phyloP scores from a whole-genome alignment of 257 asterid genomes.

The Solanum boliviense region DNA sequence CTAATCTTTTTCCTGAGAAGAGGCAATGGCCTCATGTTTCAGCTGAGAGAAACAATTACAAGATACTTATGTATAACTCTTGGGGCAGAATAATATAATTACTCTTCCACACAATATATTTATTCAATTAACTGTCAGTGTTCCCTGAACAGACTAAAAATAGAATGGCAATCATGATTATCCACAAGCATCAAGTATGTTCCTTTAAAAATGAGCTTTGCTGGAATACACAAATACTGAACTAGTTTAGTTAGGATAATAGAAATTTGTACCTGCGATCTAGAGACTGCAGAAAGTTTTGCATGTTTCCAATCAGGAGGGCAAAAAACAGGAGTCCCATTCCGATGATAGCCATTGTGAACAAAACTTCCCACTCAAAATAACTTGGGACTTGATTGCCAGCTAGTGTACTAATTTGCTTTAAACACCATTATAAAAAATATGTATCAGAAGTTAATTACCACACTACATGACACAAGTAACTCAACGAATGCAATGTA shows the following conservation, averaged over 20 bases:
- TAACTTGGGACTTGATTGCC: slow-evolving; percentile 88
- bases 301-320: slow-evolving; percentile 88
- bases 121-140: not conserved
- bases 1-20: not conserved
- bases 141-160: not conserved
- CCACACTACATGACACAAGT: not conserved
- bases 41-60: not conserved
- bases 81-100: not conserved
- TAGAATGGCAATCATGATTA: not conserved
- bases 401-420: slow-evolving; percentile 94
- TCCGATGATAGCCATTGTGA: slow-evolving; percentile 80
- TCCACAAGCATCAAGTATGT: not conserved
- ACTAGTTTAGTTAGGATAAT: not conserved
- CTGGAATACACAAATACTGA: not conserved
- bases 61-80: not conserved
- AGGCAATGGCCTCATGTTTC: not conserved
- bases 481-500: not conserved
- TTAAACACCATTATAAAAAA: not conserved
- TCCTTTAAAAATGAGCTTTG: not conserved
- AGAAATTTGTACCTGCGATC: slow-evolving; percentile 54
- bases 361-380: slow-evolving; percentile 66
- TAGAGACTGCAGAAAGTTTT: slow-evolving; percentile 86
- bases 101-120: not conserved
- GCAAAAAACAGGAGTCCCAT: slow-evolving; percentile 85
- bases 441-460: not conserved